These are phyloP conservation scores for Penicillium argentinense DNA, from an alignment of 495 filamentous ascomycete species.

Conservation along the genomic window DNA sequence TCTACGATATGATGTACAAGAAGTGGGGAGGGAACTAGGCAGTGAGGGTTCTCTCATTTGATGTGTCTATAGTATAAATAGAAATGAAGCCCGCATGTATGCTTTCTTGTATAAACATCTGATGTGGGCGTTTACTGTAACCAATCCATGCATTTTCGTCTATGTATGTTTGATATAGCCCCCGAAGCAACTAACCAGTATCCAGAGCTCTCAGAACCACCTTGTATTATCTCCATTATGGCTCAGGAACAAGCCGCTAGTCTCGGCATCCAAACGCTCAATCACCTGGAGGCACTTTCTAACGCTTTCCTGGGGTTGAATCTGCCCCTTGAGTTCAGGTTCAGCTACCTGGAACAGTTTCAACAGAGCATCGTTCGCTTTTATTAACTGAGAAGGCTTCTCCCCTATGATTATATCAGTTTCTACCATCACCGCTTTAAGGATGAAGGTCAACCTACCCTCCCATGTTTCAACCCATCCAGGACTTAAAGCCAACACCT, in stretches of 20 bases:
- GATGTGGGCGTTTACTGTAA: no score
- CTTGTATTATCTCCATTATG: conserved; percentile 19
- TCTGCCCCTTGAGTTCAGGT: conserved; percentile 18
- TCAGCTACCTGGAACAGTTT: conserved; percentile 14
- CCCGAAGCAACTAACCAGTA: no score
- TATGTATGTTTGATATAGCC: no score
- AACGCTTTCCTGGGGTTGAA: conserved; percentile 24
- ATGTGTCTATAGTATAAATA: no score
- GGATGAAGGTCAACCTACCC: conserved; percentile 15
- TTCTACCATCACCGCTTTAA: neutral
- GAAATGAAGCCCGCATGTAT: no score
- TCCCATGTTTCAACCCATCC: conserved; percentile 32
- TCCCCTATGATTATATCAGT: conserved; percentile 16
- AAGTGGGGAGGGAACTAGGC: conserved; percentile 2
- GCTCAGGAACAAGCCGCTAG: conserved; percentile 19
- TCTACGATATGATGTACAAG: conserved; percentile 33
- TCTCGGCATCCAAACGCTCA: conserved; percentile 12
- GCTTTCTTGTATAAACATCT: no score
- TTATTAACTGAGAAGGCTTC: conserved; percentile 8
- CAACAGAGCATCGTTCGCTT: conserved; percentile 17
- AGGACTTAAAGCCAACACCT: conserved; percentile 32
- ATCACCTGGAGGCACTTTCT: conserved; percentile 19
- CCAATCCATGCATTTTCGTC: no score
- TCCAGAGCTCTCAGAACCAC: conserved; percentile 1
- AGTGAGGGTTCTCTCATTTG: no score